Evolutionary conservation across 306 rosid genomes (phyloP).

Genomic region (Trichosanthes truncata): DNA sequence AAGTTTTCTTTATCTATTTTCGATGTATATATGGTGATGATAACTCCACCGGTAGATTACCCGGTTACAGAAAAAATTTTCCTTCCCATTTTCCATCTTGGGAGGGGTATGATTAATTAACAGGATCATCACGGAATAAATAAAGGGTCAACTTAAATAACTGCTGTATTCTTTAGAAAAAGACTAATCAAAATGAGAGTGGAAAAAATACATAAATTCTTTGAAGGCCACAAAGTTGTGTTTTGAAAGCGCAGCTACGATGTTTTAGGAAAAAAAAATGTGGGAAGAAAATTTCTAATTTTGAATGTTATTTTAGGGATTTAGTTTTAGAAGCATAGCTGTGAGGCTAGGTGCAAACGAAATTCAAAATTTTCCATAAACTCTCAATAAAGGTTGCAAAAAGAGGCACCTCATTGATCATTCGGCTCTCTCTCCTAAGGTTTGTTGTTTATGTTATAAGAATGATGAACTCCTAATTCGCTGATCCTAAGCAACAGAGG

Average conservation of each 20-base stretch:
- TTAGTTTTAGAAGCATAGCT: neutral
- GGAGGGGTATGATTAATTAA: neutral
- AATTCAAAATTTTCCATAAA: neutral
- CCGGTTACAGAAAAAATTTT: neutral
- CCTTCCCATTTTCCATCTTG: neutral
- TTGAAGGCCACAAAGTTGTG: neutral
- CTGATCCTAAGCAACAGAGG: neutral
- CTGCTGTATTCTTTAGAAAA: neutral
- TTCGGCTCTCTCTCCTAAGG: neutral
- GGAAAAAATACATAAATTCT: neutral
- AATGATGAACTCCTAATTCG: neutral
- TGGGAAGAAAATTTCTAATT: neutral
- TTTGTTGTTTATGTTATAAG: neutral
- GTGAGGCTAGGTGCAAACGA: neutral
- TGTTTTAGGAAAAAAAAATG: neutral
- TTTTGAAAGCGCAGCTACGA: neutral
- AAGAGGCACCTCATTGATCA: neutral
- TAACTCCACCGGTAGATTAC: neutral
- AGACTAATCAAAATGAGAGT: neutral
- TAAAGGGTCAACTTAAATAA: neutral
- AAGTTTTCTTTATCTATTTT: neutral
- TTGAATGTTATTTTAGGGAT: neutral
- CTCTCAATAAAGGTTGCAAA: neutral
- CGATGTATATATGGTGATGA: neutral
- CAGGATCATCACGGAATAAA: neutral